These are phyloP conservation scores for Selaginella moellendorffii DNA, from an alignment of 75 land plant genomes.

Conservation along the genomic window DNA sequence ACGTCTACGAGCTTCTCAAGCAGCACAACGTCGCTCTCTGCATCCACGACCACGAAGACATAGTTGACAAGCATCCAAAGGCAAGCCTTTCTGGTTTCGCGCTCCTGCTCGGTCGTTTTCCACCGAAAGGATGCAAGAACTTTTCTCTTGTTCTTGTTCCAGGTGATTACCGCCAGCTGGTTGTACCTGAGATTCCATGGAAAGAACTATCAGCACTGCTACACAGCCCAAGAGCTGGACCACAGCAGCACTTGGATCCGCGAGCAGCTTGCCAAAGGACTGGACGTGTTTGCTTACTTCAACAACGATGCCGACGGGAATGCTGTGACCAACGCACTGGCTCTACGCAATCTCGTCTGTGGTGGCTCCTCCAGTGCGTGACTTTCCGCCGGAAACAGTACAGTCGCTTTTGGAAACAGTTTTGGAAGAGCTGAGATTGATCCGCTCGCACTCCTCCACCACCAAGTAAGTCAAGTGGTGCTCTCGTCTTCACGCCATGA, in stretches of 20 bases:
- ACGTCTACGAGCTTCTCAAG: constrained; percentile 17
- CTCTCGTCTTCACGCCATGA: too few species aligned
- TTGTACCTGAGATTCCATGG: constrained; percentile 28
- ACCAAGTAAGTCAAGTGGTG: too few species aligned
- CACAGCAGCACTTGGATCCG: constrained; percentile 16
- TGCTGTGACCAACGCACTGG: constrained; percentile 22
- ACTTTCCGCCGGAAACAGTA: too few species aligned
- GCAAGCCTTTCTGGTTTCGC: neutral
- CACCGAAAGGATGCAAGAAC: neutral
- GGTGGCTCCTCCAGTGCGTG: too few species aligned
- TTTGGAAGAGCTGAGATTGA: too few species aligned
- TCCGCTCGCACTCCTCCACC: too few species aligned
- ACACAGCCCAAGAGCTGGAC: constrained; percentile 17
- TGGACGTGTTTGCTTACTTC: constrained; percentile 26
- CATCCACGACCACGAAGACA: constrained; percentile 28
- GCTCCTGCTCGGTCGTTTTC: neutral
- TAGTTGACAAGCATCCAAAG: constrained; percentile 17
- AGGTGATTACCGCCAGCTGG: constrained; percentile 28
- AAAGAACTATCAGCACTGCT: constrained; percentile 13
- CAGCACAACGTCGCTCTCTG: constrained; percentile 15
- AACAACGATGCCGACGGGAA: constrained; percentile 22
- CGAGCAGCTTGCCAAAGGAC: constrained; percentile 12
- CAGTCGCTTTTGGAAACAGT: too few species aligned
- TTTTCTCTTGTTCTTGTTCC: neutral
- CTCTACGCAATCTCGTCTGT: constrained; percentile 21